A percentile compares a stretch with the other conserved stretches of the same genome.
These are phyloP conservation scores for Colletotrichum aenigma DNA, from an alignment of 2,329 filamentous ascomycete genomes.

Conservation along the genomic window DNA sequence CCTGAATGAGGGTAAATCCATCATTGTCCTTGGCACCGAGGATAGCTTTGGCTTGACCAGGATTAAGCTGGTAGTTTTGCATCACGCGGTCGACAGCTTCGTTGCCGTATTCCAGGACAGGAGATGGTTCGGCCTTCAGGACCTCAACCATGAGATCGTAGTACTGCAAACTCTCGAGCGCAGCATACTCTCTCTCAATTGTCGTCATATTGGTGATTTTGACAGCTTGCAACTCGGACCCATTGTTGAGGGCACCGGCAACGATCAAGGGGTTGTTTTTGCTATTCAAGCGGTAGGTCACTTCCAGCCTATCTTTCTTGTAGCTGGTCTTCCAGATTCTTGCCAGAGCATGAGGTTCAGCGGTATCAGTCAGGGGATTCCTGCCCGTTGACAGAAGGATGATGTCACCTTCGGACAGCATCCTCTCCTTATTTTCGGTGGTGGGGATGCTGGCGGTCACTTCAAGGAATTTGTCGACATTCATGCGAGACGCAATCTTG, in stretches of 20 bases:
- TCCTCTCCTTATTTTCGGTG: conserved; percentile 71
- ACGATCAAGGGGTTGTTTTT: conserved; percentile 64
- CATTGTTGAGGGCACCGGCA: conserved; percentile 63
- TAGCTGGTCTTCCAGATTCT: conserved; percentile 80
- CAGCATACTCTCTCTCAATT: conserved; percentile 93
- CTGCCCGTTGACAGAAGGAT: conserved; percentile 79
- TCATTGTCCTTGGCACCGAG: conserved; percentile 94
- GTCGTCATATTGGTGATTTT: conserved; percentile 94
- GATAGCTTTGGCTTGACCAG: conserved; percentile 88
- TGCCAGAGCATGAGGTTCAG: conserved; percentile 82
- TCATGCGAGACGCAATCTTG: conserved; percentile 85
- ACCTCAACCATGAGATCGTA: conserved; percentile 97
- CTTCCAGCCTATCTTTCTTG: conserved; percentile 81
- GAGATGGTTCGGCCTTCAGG: conserved; percentile 85
- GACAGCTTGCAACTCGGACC: conserved; percentile 71
- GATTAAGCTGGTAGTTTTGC: conserved; percentile 82
- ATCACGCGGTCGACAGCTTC: conserved; percentile 72
- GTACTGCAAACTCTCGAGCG: conserved; percentile 87
- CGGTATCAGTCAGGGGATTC: conserved; percentile 69
- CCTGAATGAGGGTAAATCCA: conserved; percentile 95
- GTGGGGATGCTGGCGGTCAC: conserved; percentile 83
- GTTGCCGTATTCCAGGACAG: conserved; percentile 80
- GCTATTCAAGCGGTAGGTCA: conserved; percentile 83
- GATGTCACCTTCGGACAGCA: conserved; percentile 84
- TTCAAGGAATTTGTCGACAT: conserved; percentile 91